These are phyloP conservation scores for Hypsizygus marmoreus DNA, from an alignment of 768 basidiomycete species.

Conservation along the genomic window DNA sequence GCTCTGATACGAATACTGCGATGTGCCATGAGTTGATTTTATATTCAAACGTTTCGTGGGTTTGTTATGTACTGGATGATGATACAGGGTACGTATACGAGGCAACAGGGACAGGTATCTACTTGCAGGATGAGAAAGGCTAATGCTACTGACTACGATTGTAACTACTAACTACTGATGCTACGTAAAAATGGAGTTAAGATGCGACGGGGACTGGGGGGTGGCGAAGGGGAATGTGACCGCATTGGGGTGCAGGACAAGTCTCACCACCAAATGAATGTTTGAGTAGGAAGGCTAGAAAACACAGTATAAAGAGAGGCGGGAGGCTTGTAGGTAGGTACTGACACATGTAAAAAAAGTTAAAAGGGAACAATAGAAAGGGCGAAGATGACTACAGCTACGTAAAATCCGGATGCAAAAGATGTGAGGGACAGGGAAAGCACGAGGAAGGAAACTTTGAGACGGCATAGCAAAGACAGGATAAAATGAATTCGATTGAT, in stretches of 20 bases:
- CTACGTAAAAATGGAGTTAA: constrained; percentile 48
- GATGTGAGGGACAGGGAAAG: constrained; percentile 33
- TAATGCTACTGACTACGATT: constrained; percentile 38
- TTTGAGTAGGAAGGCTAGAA: no score
- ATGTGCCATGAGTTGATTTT: background rate
- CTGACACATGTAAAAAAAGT: constrained; percentile 9
- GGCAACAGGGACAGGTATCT: constrained; percentile 41
- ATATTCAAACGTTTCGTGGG: constrained; percentile 11
- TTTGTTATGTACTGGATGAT: constrained; percentile 15
- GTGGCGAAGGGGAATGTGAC: constrained; percentile 12
- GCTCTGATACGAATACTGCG: background rate
- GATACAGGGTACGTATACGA: constrained; percentile 26
- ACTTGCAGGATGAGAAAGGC: constrained; percentile 55
- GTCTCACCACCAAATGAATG: no score
- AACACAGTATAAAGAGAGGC: constrained; percentile 15
- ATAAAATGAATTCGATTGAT: constrained; percentile 8
- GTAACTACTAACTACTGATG: constrained; percentile 51
- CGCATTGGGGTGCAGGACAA: no score
- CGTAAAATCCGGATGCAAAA: constrained; percentile 53
- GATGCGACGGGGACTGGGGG: constrained; percentile 22
- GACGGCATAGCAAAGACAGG: constrained; percentile 12
- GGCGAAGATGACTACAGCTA: constrained; percentile 37
- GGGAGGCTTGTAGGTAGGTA: constrained; percentile 9
- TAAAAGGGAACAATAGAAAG: constrained; percentile 8
- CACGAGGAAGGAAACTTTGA: constrained; percentile 25